phyloP scores from a whole-genome alignment of 805 yeast species.

The Suhomyces sp. region DNA sequence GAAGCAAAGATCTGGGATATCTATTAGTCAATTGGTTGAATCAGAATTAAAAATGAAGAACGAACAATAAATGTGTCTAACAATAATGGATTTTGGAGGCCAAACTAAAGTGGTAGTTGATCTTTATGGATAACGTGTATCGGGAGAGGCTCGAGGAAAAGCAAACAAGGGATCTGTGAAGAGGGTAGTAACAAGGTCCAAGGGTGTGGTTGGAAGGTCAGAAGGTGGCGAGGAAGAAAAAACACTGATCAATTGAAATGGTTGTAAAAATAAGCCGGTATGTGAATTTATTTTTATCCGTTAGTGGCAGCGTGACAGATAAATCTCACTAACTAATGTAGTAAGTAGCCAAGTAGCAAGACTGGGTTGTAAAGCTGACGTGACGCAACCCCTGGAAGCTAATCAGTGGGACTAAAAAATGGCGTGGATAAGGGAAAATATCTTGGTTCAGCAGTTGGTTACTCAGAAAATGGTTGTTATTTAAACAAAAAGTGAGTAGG shows the following conservation, averaged over 20 bases:
- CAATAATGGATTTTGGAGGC: neutral
- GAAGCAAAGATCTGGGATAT: neutral
- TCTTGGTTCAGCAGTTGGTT: neutral
- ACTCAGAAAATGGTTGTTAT: constrained; percentile 5
- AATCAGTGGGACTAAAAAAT: neutral
- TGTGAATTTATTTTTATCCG: neutral
- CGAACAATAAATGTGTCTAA: neutral
- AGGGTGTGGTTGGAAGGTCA: neutral
- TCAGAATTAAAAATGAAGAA: neutral
- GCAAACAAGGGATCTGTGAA: neutral
- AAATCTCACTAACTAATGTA: neutral
- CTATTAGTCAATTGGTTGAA: neutral
- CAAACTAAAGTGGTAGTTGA: neutral
- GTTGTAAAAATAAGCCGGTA: neutral
- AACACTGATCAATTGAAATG: neutral
- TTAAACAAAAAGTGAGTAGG: constrained; percentile 3
- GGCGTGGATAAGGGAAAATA: constrained; percentile 3
- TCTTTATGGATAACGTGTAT: neutral
- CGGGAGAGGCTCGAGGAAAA: neutral
- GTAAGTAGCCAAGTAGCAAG: neutral
- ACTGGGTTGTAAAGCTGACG: neutral
- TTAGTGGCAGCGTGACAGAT: neutral
- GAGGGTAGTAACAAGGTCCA: neutral
- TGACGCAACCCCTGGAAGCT: constrained; percentile 1
- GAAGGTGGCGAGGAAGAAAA: neutral